Conservation (phyloP, 805 yeast species). For the Wickerhamiella spandovensis region DNA sequence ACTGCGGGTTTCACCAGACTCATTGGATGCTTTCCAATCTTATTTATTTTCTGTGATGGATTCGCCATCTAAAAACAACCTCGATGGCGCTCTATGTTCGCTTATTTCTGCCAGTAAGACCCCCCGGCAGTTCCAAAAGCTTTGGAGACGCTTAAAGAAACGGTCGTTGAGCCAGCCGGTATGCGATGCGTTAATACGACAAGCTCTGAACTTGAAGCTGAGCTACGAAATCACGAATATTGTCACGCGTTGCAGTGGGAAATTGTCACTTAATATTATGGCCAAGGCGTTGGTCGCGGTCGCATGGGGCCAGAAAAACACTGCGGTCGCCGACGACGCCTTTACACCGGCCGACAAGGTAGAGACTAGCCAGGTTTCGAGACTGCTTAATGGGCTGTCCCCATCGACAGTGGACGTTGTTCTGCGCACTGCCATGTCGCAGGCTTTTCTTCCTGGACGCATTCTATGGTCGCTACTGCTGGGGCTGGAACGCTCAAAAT, state of each 20-base stretch:
- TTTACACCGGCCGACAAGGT: conserved; percentile 5
- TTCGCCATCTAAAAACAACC: background rate
- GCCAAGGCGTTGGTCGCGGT: conserved; percentile 18
- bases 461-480: conserved; percentile 20
- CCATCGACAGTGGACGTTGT: conserved; percentile 4
- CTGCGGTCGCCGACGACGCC: background rate
- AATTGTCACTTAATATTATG: conserved; percentile 5
- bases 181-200: conserved; percentile 4
- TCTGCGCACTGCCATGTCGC: background rate
- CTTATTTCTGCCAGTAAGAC: background rate
- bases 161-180: background rate
- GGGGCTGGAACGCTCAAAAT: conserved; percentile 6
- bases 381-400: conserved; percentile 5
- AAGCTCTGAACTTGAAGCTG: conserved; percentile 7
- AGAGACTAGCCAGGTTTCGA: conserved; percentile 8
- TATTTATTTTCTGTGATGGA: background rate
- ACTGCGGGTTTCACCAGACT: background rate
- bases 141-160: background rate
- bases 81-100: background rate
- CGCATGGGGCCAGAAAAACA: conserved; percentile 16
- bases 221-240: conserved; percentile 14
- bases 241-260: conserved; percentile 7
- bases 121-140: background rate
- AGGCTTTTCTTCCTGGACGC: conserved; percentile 9
- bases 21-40: background rate